phyloP scores from a whole-genome alignment of 2,329 filamentous ascomycete species.

The Epichloe baconii region DNA sequence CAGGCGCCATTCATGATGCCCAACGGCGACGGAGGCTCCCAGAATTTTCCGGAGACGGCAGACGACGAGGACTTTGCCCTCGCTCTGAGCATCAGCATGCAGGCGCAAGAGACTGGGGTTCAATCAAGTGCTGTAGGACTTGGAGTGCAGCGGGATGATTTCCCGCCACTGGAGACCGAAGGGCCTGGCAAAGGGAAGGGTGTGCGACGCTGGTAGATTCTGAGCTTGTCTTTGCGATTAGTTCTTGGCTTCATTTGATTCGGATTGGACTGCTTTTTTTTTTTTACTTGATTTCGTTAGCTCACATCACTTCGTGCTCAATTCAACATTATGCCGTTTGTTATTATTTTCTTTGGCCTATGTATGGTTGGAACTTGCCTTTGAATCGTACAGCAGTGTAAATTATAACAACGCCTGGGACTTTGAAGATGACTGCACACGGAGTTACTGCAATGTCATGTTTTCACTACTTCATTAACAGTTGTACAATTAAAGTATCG shows the following conservation, averaged over 20 bases:
- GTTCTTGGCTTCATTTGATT: neutral
- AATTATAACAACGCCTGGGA: no score
- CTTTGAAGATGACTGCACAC: no score
- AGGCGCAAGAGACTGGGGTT: conserved; percentile 30
- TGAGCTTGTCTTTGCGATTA: neutral
- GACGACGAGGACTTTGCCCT: conserved; percentile 46
- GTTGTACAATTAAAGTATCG: no score
- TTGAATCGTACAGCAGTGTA: no score
- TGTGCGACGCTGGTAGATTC: conserved; percentile 11
- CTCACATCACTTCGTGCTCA: neutral
- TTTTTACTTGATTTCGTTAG: no score
- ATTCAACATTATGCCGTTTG: conserved; percentile 1
- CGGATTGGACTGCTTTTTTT: neutral
- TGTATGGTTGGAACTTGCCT: no score
- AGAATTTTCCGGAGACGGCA: neutral
- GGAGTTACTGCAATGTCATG: no score
- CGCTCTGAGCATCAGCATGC: conserved; percentile 46
- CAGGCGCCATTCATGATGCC: conserved; percentile 18
- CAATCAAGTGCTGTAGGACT: neutral
- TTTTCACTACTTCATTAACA: no score
- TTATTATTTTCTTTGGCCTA: neutral
- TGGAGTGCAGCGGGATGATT: conserved; percentile 20
- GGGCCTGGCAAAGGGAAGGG: conserved; percentile 33
- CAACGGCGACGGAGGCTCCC: conserved; percentile 8
- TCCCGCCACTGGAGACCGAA: conserved; percentile 25